Base-by-base conservation (phyloP, 345 rosid genomes). In the Anastatica hierochuntica region DNA sequence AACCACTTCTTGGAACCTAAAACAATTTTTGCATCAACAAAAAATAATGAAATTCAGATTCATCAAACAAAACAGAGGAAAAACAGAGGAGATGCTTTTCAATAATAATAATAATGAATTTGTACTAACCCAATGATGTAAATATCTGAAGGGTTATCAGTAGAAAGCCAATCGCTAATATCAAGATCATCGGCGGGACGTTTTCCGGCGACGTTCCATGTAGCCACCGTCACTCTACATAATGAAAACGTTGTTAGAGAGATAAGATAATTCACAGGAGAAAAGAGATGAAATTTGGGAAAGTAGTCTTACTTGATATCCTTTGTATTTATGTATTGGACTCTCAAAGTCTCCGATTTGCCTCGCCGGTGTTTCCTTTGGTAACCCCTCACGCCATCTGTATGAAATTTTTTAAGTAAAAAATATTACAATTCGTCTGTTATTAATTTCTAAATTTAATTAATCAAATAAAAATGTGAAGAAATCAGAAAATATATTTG, bases 161-260 rank as follows among this genome's bases (percentile, higher is more conserved):
- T 76, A 56, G 77, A 76, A 53, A 94, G 95, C 97, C 97, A 94
- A 29, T 85, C 90, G 35, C 85, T 87, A 40, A 85, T 82, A 14
- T 85, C 77, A 37, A 83, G 86, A 76, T 79, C 84, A 44, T 82
- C 86, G 40, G 59, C 6, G 7, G 99, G 99, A 62, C 38, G 42
- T 77, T 70, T 83, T 11, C 99, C 99, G 60, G 95, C 97, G 67
- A 94, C 99, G 62, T 94, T 94, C 99, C 99, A 94, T 38, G 97
- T 81, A 46, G 89, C 85, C 49, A 94, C 60, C 29, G 78, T 76
- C 34, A 94, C 83, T 81, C 99, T 94, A 49, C 47, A 34, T 21
- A 18, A 55, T 24, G 18, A 23, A 65, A 14, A 45, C 58, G 16
- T 19, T n/a, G 14, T 53, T 14, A 39, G 8, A 53, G 45, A 33